Percentiles rank a stretch among this genome's conserved stretches.
Conservation (phyloP, 768 basidiomycete species). For the Rhodocollybia butyracea region DNA sequence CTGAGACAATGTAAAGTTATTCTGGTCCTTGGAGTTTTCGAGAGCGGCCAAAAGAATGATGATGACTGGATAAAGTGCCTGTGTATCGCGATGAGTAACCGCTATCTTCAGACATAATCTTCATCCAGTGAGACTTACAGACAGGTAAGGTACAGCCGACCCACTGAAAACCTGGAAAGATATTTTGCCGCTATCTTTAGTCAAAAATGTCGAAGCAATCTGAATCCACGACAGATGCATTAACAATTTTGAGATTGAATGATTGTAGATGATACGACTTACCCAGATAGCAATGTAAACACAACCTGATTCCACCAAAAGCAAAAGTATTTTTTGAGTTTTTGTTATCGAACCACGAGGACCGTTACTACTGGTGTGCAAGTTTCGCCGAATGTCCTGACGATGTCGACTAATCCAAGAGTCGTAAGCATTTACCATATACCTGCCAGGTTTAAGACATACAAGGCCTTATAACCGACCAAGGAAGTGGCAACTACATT, state of each 20-base stretch:
- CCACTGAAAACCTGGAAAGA: neutral
- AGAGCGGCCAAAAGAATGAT: neutral
- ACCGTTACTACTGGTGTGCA: neutral
- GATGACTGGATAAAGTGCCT: neutral
- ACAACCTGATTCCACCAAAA: neutral
- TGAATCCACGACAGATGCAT: neutral
- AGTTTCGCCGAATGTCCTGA: neutral
- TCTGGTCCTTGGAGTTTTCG: neutral
- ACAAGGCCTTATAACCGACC: neutral
- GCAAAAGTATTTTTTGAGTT: neutral
- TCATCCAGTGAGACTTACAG: neutral
- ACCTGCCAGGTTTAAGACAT: neutral
- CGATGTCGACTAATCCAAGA: neutral
- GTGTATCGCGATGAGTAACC: neutral
- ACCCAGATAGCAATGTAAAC: neutral
- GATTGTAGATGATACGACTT: neutral
- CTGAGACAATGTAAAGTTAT: neutral
- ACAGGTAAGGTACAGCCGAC: neutral
- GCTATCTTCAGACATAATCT: neutral
- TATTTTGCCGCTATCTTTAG: neutral
- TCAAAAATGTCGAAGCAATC: neutral
- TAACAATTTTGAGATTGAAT: neutral
- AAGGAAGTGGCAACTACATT: neutral
- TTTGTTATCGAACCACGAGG: neutral
- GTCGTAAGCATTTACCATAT: neutral